phyloP scores from a whole-genome alignment of 2,329 filamentous ascomycete genomes.

The Ascochyta koolunga region DNA sequence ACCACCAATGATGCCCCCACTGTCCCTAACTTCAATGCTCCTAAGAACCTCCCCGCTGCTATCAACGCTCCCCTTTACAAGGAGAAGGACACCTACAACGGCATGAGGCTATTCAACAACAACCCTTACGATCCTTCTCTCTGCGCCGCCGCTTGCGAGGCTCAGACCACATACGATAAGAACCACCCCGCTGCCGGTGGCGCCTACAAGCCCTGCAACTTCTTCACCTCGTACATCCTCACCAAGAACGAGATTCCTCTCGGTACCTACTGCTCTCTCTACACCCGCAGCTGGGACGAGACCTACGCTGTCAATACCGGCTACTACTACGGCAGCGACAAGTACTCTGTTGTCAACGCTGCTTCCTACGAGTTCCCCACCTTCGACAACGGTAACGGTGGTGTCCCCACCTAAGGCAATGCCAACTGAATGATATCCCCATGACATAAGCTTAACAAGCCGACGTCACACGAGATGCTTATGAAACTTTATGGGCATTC shows the following conservation, averaged over 20 bases:
- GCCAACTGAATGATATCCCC: too few species aligned
- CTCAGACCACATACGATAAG: slow-evolving; percentile 45
- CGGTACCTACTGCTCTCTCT: slow-evolving; percentile 46
- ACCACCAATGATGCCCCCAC: slow-evolving; percentile 5
- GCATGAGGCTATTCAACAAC: slow-evolving; percentile 37
- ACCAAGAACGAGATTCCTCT: slow-evolving; percentile 42
- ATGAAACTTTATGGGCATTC: neutral
- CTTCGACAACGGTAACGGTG: slow-evolving; percentile 5
- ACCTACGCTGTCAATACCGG: slow-evolving; percentile 32
- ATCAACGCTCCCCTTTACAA: slow-evolving; percentile 33
- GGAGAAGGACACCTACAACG: slow-evolving; percentile 33
- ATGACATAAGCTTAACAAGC: neutral
- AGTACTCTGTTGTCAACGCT: slow-evolving; percentile 19
- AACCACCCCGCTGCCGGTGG: slow-evolving; percentile 32
- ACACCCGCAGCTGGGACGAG: slow-evolving; percentile 26
- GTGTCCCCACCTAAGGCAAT: neutral
- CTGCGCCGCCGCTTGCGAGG: slow-evolving; percentile 45
- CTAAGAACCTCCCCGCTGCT: slow-evolving; percentile 25
- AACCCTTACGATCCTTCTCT: slow-evolving; percentile 35
- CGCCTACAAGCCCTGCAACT: slow-evolving; percentile 46
- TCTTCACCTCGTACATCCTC: slow-evolving; percentile 49
- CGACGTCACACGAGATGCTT: neutral
- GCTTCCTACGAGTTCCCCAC: slow-evolving; percentile 13
- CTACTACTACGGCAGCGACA: slow-evolving; percentile 24
- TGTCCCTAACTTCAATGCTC: slow-evolving; percentile 26